Evolutionary conservation across 1,284 basidiomycete species (phyloP), one percentile per base, ranked within the genome.

Genomic region (Malassezia globosa): DNA sequence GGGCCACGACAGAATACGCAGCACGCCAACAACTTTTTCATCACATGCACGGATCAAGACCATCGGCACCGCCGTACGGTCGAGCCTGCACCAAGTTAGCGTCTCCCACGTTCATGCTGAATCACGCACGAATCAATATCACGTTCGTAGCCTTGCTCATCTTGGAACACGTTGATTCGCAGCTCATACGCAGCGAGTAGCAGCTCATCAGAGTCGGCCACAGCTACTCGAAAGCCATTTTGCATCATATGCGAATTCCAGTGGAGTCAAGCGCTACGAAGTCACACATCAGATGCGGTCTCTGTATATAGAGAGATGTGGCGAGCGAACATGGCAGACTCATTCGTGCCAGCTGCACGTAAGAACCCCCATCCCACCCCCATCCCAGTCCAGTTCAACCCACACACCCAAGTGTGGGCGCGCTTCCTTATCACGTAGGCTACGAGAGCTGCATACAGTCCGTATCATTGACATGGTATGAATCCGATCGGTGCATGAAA

Each of bases 101-200:
- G 24, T 14, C 10, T 5, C 42, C n/a, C n/a, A n/a, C n/a, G n/a
- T n/a, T n/a, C n/a, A n/a, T n/a, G n/a, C n/a, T n/a, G n/a, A n/a
- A n/a, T 21, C 18, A 50, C 48, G 13, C 37, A 51, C 43, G 13
- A 13, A 24, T 52, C 50, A 5, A 52, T 7, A 13, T 52, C 50
- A n/a, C 34, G 50, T 7, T 46, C 50, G 16, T 38, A 52, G 39
- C 50, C 50, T 33, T 52, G 50, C 25, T 52, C 50, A 10, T 18
- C 25, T 7, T 4, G 5, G 18, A 52, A 52, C 1, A 52, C 44
- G 21, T 33, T n/a, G 8, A 25, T 19, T 8, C 50, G 44, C 39
- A 52, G 25, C n/a, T 34, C n/a, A 26, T 51, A 51, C 10, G 49
- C 49, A 14, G 37, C 43, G 4, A 29, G 36, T 13, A 51, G 33